These are phyloP conservation scores for Candida parachauliodes DNA, from an alignment of 805 yeast species.

Conservation along the genomic window DNA sequence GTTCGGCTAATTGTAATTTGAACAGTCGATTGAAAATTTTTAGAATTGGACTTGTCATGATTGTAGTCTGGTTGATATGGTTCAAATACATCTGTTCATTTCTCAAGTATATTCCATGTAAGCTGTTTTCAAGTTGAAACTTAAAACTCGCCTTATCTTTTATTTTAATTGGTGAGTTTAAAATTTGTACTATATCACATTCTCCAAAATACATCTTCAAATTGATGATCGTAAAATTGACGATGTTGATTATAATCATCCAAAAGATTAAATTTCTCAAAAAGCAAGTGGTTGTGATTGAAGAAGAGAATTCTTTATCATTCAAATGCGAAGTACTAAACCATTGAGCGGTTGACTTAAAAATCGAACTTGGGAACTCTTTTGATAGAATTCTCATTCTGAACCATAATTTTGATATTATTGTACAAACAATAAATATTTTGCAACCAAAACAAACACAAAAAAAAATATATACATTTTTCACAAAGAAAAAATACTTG, in stretches of 20 bases:
- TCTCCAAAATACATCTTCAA: slow-evolving; percentile 3
- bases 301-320: background rate
- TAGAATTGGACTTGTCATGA: slow-evolving; percentile 17
- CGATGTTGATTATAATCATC: slow-evolving; percentile 3
- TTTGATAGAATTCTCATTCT: slow-evolving; percentile 6
- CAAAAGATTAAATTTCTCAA: slow-evolving; percentile 5
- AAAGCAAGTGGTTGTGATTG: background rate
- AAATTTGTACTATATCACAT: slow-evolving; percentile 7
- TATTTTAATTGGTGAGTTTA: background rate
- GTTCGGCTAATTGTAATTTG: slow-evolving; percentile 2
- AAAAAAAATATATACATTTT: too few species aligned
- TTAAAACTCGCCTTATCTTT: background rate
- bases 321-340: background rate
- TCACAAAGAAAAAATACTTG: background rate
- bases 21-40: slow-evolving; percentile 1
- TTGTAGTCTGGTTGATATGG: slow-evolving; percentile 14
- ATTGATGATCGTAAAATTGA: slow-evolving; percentile 5
- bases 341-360: slow-evolving; percentile 7
- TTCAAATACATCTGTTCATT: slow-evolving; percentile 17
- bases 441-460: slow-evolving; percentile 12
- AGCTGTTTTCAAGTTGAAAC: slow-evolving; percentile 7
- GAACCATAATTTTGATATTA: background rate
- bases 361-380: slow-evolving; percentile 8
- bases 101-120: slow-evolving; percentile 18
- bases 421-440: background rate